Conservation (phyloP, 371 early-diverging fungal species). For the Syncephalastrum monosporum region DNA sequence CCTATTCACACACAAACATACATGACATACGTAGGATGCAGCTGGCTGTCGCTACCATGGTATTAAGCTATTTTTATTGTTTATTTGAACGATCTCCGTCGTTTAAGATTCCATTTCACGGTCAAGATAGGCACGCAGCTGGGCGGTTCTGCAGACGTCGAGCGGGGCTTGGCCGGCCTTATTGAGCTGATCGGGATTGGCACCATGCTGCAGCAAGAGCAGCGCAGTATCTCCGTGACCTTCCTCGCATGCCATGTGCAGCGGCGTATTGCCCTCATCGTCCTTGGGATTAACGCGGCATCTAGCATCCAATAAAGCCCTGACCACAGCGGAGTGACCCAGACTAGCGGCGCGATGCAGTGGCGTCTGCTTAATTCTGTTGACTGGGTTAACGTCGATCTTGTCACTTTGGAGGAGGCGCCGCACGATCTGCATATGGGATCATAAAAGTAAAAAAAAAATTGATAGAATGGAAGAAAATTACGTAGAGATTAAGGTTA, state of each 20-base stretch:
- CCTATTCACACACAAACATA: too few relatives aligned
- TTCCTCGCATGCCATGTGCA: constrained; percentile 65
- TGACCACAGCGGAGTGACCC: constrained; percentile 46
- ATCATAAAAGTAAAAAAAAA: neutral
- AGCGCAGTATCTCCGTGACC: constrained; percentile 57
- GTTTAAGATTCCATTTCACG: too few relatives aligned
- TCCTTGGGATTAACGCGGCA: constrained; percentile 54
- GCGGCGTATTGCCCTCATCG: constrained; percentile 51
- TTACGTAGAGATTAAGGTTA: too few relatives aligned
- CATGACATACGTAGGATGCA: too few relatives aligned
- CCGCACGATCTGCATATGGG: too few relatives aligned
- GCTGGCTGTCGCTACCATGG: too few relatives aligned
- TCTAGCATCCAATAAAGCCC: constrained; percentile 39
- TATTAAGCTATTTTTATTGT: neutral
- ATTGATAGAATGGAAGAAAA: neutral
- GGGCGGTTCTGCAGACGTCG: constrained; percentile 24
- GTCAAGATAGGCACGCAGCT: constrained; percentile 1
- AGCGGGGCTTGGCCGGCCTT: constrained; percentile 43
- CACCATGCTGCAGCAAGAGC: constrained; percentile 46
- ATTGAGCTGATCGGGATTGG: constrained; percentile 47
- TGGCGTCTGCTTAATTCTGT: constrained; percentile 51
- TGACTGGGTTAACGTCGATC: constrained; percentile 31
- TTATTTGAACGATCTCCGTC: neutral
- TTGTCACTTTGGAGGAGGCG: too few relatives aligned
- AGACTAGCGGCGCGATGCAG: constrained; percentile 57